These are phyloP conservation scores for Anacardium occidentale DNA, from an alignment of 345 rosid genomes.

Conservation along the genomic window DNA sequence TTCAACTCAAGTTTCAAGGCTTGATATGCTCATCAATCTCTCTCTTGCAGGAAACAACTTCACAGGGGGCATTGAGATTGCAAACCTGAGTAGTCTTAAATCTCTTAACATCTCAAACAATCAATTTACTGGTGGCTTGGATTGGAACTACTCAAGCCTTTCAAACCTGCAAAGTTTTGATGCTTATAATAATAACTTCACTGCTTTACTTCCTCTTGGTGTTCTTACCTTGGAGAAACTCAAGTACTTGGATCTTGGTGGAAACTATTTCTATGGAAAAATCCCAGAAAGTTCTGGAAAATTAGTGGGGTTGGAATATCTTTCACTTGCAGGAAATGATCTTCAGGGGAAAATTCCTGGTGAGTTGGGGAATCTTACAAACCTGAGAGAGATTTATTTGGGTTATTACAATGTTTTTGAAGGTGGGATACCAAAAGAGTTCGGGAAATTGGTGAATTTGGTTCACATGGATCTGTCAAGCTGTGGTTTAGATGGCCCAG, in stretches of 20 bases:
- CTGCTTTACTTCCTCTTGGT: conserved; percentile 47
- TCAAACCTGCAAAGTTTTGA: conserved; percentile 44
- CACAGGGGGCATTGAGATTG: conserved; percentile 40
- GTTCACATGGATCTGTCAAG: conserved; percentile 54
- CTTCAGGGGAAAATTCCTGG: conserved; percentile 51
- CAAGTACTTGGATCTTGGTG: conserved; percentile 58
- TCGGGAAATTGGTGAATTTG: conserved; percentile 52
- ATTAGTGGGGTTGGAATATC: conserved; percentile 40
- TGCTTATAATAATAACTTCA: conserved; percentile 56
- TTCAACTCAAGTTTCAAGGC: conserved; percentile 39
- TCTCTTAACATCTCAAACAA: conserved; percentile 58
- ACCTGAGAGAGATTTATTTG: conserved; percentile 49
- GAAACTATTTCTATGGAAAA: conserved; percentile 55
- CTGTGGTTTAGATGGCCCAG: conserved; percentile 49
- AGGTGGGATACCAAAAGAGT: conserved; percentile 55
- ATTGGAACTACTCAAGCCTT: conserved; percentile 47
- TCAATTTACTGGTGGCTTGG: conserved; percentile 44
- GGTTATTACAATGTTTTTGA: conserved; percentile 58
- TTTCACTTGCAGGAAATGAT: conserved; percentile 58
- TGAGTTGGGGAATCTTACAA: conserved; percentile 56
- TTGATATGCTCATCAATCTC: conserved; percentile 47
- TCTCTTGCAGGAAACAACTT: conserved; percentile 63
- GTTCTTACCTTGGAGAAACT: conserved; percentile 36
- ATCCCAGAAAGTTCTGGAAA: conserved; percentile 50
- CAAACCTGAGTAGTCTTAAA: conserved; percentile 39